Conservation (phyloP, 169 alveolate species). For the Eimeria nieschulzi region DNA sequence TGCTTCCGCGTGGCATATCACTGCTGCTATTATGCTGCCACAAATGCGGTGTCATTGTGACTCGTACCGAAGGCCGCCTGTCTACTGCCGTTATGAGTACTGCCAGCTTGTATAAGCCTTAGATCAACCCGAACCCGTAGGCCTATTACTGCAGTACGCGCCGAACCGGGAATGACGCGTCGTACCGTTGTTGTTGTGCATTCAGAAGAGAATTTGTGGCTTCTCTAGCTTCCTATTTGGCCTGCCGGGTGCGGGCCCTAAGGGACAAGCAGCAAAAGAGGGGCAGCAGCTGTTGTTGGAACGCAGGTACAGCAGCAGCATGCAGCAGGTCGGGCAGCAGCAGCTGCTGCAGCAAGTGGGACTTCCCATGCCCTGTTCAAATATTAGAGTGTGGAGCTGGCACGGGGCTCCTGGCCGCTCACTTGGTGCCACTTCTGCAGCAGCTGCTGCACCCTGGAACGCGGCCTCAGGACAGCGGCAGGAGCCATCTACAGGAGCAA, state of each 20-base stretch:
- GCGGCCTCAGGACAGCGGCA: not conserved
- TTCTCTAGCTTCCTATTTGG: conserved; percentile 42
- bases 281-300: conserved; percentile 6
- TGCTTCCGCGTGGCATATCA: too few relatives aligned
- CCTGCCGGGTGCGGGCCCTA: not conserved
- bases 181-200: not conserved
- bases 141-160: too few relatives aligned
- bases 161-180: too few relatives aligned
- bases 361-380: not conserved
- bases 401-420: conserved; percentile 52
- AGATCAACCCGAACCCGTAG: too few relatives aligned
- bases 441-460: conserved; percentile 17
- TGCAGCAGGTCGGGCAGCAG: conserved; percentile 13
- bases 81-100: too few relatives aligned
- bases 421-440: conserved; percentile 50
- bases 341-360: conserved; percentile 63
- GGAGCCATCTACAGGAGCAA: not conserved
- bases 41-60: too few relatives aligned
- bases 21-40: too few relatives aligned
- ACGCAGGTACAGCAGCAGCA: not conserved
- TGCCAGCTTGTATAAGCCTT: too few relatives aligned
- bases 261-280: not conserved
- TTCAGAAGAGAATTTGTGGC: conserved; percentile 32
- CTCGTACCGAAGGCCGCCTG: too few relatives aligned
- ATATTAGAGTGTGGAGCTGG: conserved; percentile 44